Percentiles rank a stretch among this genome's conserved stretches.
These are phyloP conservation scores for Hibiscus mutabilis DNA, from an alignment of 345 rosid species.

Conservation along the genomic window DNA sequence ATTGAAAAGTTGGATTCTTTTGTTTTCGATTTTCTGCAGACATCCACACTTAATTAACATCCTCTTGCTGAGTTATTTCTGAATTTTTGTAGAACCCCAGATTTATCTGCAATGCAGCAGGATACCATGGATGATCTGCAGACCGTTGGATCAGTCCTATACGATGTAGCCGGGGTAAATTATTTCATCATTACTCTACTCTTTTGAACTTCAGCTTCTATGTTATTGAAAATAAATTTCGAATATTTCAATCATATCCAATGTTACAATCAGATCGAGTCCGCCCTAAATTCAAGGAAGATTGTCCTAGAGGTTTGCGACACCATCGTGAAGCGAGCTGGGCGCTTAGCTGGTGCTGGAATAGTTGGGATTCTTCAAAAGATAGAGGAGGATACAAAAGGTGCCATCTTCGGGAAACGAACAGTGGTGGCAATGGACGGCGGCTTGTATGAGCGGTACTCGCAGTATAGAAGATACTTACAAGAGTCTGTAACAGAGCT, in stretches of 20 bases:
- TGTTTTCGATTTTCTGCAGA: not conserved
- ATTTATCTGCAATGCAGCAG: slow-evolving; percentile 63
- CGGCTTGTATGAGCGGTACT: slow-evolving; percentile 64
- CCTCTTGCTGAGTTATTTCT: not conserved
- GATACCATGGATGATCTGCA: slow-evolving; percentile 60
- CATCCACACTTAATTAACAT: not conserved
- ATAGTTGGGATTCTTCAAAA: slow-evolving; percentile 78
- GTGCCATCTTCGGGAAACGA: slow-evolving; percentile 43
- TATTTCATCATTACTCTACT: not conserved
- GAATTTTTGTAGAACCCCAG: slow-evolving; percentile 41
- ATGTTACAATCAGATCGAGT: slow-evolving; percentile 37
- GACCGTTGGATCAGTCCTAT: slow-evolving; percentile 49
- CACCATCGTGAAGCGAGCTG: slow-evolving; percentile 60
- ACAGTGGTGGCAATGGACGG: slow-evolving; percentile 89
- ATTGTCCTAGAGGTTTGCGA: slow-evolving; percentile 52
- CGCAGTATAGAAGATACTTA: slow-evolving; percentile 60
- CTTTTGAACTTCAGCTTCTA: not conserved
- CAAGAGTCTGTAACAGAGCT: slow-evolving; percentile 60
- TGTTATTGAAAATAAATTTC: not conserved
- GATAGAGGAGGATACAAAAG: slow-evolving; percentile 61
- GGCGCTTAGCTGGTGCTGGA: slow-evolving; percentile 83
- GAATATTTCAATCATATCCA: not conserved
- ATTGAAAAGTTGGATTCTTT: not conserved
- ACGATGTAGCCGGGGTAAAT: slow-evolving; percentile 40
- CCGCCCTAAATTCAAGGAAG: slow-evolving; percentile 42